Evolutionary conservation across 768 basidiomycete species (phyloP), one percentile per base, ranked within the genome.

Genomic region (Pleurotus sapidus): DNA sequence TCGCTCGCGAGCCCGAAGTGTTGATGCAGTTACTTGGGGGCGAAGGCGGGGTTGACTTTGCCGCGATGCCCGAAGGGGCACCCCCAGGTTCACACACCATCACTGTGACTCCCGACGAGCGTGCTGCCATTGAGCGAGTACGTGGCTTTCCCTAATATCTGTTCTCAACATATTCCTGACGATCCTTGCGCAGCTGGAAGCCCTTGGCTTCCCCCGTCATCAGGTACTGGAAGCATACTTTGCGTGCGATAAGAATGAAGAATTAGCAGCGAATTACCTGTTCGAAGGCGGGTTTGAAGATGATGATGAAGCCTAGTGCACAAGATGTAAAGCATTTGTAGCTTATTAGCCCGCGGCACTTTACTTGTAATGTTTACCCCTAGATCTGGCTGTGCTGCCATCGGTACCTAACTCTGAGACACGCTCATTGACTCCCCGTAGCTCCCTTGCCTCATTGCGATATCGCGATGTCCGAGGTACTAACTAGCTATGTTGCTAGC

Each of bases 191-290:
- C 61, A 97, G 95, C 77, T 97, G 60, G 84, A 92, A 72, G 87
- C 76, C 1, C 84, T 98, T 46, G 96, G 97, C 0, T 98, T 99
- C 71, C 71, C 91, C 15, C 82, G 93, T 40, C 79, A 94, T 45
- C 76, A 77, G 0, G 96, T 80, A n/a, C 74, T 95, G 37, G 84
- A 98, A 71, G 97, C 97, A 1, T 99, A 91, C 72, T 84, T 96
- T 67, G 91, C 88, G 1, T 98, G 95, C 71, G 97, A 94, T 70
- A 94, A 92, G 81, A 94, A 98, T 67, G 97, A 98, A 73, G 94
- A 98, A 67, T 74, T 95, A 17, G 95, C 97, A 7, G 97, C 96
- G 12, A 97, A 97, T 67, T 96, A 88, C 65, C 71, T 98, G 64
- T 95, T 98, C 61, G 95, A 96, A 63, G 65, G 73, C 56, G 76